phyloP scores from a whole-genome alignment of 1,284 basidiomycete genomes.

The Apiotrichum brassicae region DNA sequence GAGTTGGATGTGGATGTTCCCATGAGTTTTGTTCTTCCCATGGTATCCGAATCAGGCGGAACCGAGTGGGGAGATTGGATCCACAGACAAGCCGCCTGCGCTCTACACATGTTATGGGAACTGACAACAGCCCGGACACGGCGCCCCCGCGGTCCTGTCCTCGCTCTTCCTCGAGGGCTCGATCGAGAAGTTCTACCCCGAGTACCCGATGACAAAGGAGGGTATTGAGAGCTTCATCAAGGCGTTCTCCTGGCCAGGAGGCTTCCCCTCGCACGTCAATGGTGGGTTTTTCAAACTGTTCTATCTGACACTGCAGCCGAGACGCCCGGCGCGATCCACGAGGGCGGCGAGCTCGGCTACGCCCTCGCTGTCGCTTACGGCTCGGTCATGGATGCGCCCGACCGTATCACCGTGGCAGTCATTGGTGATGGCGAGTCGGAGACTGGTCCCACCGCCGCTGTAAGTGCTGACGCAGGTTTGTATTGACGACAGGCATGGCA shows the following conservation, averaged over 20 bases:
- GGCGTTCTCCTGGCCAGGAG: slow-evolving; percentile 50
- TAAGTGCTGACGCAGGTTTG: too few species aligned
- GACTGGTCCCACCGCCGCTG: slow-evolving; percentile 72
- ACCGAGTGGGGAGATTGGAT: too few species aligned
- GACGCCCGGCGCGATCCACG: slow-evolving; percentile 80
- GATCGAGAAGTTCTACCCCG: slow-evolving; percentile 74
- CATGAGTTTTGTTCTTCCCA: too few species aligned
- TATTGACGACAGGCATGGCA: slow-evolving; percentile 58
- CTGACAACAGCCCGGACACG: slow-evolving; percentile 58
- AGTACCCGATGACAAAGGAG: slow-evolving; percentile 58
- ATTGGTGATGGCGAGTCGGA: slow-evolving; percentile 84
- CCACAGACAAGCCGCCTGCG: too few species aligned
- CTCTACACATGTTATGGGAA: too few species aligned
- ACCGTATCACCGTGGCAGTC: slow-evolving; percentile 65
- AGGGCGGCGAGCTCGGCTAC: slow-evolving; percentile 84
- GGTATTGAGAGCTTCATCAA: slow-evolving; percentile 56
- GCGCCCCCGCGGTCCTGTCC: slow-evolving; percentile 75
- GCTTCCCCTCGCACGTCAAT: slow-evolving; percentile 51
- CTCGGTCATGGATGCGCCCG: slow-evolving; percentile 74
- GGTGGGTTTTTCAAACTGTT: slow-evolving; percentile 51
- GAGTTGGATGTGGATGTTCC: too few species aligned
- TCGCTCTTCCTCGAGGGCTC: slow-evolving; percentile 80
- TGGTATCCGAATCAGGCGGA: too few species aligned
- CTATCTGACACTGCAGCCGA: slow-evolving; percentile 49
- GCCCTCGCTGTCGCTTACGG: slow-evolving; percentile 77